Evolutionary conservation across 1,284 basidiomycete species (phyloP).

Genomic region (Agaricales sp.): DNA sequence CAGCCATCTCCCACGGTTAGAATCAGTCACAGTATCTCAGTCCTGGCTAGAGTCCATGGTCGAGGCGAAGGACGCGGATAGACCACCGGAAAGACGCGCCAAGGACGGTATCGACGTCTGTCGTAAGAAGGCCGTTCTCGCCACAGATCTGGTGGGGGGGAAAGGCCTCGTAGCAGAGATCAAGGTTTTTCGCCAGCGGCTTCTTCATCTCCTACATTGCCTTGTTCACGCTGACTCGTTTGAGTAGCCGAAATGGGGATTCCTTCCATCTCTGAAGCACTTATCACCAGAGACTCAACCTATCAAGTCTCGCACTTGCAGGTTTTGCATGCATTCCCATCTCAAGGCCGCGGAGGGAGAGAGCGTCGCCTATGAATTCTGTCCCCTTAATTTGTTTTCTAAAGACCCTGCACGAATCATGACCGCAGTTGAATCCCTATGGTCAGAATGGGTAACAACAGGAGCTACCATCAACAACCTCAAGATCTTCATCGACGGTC

Average conservation of each 20-base stretch:
- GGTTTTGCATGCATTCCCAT: slow-evolving; percentile 83
- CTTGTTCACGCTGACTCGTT: slow-evolving; percentile 4
- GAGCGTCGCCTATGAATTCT: slow-evolving; percentile 47
- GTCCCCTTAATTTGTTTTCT: slow-evolving; percentile 84
- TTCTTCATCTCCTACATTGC: slow-evolving; percentile 1
- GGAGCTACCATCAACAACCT: slow-evolving; percentile 70
- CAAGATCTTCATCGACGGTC: slow-evolving; percentile 64
- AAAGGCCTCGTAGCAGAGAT: slow-evolving; percentile 70
- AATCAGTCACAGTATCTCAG: slow-evolving; percentile 40
- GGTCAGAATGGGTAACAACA: slow-evolving; percentile 58
- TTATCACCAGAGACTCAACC: slow-evolving; percentile 44
- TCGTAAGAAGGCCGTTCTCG: slow-evolving; percentile 52
- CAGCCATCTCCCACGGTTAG: slow-evolving; percentile 45
- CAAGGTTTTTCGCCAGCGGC: slow-evolving; percentile 46
- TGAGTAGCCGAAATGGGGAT: slow-evolving; percentile 87
- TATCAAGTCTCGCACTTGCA: slow-evolving; percentile 65
- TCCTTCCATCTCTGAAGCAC: slow-evolving; percentile 56
- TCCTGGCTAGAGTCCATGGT: slow-evolving; percentile 54
- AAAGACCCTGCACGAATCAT: slow-evolving; percentile 42
- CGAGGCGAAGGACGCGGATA: slow-evolving; percentile 29
- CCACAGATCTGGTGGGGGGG: slow-evolving; percentile 62
- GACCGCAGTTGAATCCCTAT: slow-evolving; percentile 63
- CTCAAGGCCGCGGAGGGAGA: slow-evolving; percentile 33
- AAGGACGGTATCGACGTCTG: slow-evolving; percentile 49
- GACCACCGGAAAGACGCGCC: slow-evolving; percentile 44